These are phyloP conservation scores for Larix kaempferi DNA, from an alignment of 75 land plant species.

Conservation along the genomic window DNA sequence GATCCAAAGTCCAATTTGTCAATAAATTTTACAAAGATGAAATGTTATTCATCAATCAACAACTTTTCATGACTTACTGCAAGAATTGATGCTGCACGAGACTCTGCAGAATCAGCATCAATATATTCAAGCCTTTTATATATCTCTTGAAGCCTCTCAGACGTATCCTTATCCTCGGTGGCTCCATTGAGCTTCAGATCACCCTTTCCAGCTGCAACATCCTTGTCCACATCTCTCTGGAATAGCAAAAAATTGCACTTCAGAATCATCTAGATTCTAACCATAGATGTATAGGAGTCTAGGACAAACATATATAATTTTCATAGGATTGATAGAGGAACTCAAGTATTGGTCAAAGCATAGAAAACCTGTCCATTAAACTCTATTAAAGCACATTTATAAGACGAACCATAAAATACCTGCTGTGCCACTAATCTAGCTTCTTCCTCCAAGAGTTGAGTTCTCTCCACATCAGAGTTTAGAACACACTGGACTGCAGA, in stretches of 20 bases:
- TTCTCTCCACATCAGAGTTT: slow-evolving; percentile 84
- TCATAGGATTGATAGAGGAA: neutral
- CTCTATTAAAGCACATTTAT: neutral
- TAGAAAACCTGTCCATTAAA: neutral
- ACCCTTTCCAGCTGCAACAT: slow-evolving; percentile 23
- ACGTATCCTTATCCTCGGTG: slow-evolving; percentile 53
- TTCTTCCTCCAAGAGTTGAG: slow-evolving; percentile 88
- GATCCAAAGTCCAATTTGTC: neutral
- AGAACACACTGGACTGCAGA: slow-evolving; percentile 93
- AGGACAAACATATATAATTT: slow-evolving; percentile 5
- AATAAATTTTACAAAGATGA: neutral
- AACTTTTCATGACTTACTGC: slow-evolving; percentile 66
- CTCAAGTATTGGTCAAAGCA: neutral
- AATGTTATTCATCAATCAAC: neutral
- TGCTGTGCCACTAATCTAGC: slow-evolving; percentile 65
- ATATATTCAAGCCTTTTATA: slow-evolving; percentile 93
- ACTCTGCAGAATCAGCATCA: slow-evolving; percentile 95
- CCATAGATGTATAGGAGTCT: neutral
- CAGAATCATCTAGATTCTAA: neutral
- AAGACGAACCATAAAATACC: slow-evolving; percentile 36
- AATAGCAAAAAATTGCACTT: slow-evolving; percentile 1
- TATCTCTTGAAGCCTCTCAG: slow-evolving; percentile 82
- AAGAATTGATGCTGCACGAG: slow-evolving; percentile 97
- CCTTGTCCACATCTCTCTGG: slow-evolving; percentile 59
- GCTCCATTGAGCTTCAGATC: slow-evolving; percentile 24